Evolutionary conservation across 768 basidiomycete genomes (phyloP).

Genomic region (Suillus sp.): DNA sequence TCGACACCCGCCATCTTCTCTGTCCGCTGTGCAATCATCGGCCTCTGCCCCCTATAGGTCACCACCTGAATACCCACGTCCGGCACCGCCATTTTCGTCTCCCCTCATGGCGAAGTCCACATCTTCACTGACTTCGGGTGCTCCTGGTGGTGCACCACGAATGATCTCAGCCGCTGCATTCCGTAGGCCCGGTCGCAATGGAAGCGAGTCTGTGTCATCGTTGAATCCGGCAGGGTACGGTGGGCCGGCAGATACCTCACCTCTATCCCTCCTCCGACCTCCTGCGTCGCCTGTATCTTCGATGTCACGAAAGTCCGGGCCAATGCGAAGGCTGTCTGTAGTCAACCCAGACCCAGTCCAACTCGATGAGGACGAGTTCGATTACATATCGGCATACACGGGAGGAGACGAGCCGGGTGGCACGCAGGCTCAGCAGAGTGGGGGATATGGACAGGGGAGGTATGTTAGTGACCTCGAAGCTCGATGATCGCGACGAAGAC

Average conservation of each 20-base stretch:
- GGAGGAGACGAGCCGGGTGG: conserved; percentile 22
- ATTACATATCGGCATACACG: conserved; percentile 60
- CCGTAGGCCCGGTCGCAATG: conserved; percentile 48
- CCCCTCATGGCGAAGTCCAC: conserved; percentile 34
- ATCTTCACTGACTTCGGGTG: conserved; percentile 33
- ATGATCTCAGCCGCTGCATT: conserved; percentile 82
- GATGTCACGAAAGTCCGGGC: conserved; percentile 15
- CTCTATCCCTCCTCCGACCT: conserved; percentile 51
- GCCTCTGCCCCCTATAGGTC: conserved; percentile 40
- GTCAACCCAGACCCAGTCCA: conserved; percentile 30
- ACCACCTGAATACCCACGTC: conserved; percentile 48
- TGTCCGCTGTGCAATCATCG: not conserved
- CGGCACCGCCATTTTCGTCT: conserved; percentile 36
- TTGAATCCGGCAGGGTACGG: conserved; percentile 15
- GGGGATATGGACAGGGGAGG: conserved; percentile 44
- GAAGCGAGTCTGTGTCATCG: conserved; percentile 11
- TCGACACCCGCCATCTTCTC: conserved; percentile 13
- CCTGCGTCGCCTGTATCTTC: conserved; percentile 36
- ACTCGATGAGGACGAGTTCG: conserved; percentile 47
- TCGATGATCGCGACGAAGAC: not conserved
- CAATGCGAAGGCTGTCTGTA: conserved; percentile 28
- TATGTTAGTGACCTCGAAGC: conserved; percentile 51
- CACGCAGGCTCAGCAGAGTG: conserved; percentile 8
- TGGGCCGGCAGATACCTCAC: conserved; percentile 46
- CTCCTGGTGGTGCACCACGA: conserved; percentile 41